phyloP scores from a whole-genome alignment of 2,329 filamentous ascomycete species.

The Plenodomus lindquistii region DNA sequence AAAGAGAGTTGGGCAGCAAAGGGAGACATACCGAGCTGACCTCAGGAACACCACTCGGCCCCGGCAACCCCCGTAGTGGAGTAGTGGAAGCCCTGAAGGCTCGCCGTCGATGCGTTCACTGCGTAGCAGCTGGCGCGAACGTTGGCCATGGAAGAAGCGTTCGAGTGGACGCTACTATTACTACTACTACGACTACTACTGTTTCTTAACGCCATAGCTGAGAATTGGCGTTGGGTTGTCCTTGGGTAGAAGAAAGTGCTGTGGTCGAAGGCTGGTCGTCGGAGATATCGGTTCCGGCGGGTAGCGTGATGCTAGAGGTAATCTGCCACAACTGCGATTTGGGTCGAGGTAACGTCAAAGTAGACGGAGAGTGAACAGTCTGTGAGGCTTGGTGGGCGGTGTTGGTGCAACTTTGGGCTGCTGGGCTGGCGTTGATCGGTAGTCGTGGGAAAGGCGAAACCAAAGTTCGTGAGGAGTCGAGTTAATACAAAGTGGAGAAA shows the following conservation, averaged over 20 bases:
- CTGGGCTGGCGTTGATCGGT: constrained; percentile 11
- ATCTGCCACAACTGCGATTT: not conserved
- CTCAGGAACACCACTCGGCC: constrained; percentile 52
- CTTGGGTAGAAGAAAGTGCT: constrained; percentile 1
- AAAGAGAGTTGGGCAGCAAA: not conserved
- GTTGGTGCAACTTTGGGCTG: constrained; percentile 8
- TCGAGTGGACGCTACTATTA: constrained; percentile 60
- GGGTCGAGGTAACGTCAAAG: not conserved
- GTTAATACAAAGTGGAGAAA: constrained; percentile 9
- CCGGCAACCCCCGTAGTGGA: constrained; percentile 86
- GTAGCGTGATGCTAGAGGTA: not conserved
- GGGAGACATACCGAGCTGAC: constrained; percentile 46
- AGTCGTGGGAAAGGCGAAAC: constrained; percentile 12
- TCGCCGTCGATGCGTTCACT: constrained; percentile 68
- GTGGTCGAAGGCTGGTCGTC: not conserved
- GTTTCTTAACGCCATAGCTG: constrained; percentile 74
- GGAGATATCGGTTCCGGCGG: not conserved
- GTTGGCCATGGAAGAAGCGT: constrained; percentile 67
- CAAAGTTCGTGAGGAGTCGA: constrained; percentile 21
- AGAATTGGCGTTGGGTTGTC: constrained; percentile 51
- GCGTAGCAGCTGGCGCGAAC: constrained; percentile 92
- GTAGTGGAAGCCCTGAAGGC: constrained; percentile 52
- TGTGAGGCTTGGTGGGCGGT: constrained; percentile 4
- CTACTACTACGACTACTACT: constrained; percentile 61
- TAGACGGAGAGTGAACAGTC: not conserved